These are phyloP conservation scores for Neonectria ditissima DNA, from an alignment of 2,329 filamentous ascomycete genomes.

Conservation along the genomic window DNA sequence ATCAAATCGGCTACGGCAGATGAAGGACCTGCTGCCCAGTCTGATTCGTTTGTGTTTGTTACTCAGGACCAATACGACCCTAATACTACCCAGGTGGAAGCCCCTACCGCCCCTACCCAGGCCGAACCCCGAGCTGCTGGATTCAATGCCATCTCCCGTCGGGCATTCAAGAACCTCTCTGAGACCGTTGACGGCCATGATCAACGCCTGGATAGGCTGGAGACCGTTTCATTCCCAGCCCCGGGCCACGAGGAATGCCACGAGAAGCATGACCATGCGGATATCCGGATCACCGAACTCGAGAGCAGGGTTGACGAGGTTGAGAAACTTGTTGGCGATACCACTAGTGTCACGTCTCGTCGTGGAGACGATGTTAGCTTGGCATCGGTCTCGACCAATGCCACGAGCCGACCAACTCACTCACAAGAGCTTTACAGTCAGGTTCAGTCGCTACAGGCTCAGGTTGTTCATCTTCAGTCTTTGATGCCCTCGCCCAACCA, in stretches of 20 bases:
- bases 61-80: conserved; percentile 34
- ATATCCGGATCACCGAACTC: conserved; percentile 76
- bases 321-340: conserved; percentile 65
- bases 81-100: conserved; percentile 34
- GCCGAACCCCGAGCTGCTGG: conserved; percentile 42
- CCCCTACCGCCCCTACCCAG: conserved; percentile 46
- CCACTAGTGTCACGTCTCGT: conserved; percentile 55
- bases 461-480: conserved; percentile 68
- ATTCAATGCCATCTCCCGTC: conserved; percentile 46
- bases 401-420: conserved; percentile 53
- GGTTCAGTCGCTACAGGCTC: conserved; percentile 62
- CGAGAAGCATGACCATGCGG: conserved; percentile 74
- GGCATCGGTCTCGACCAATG: conserved; percentile 59
- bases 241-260: conserved; percentile 76
- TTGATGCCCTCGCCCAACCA: conserved; percentile 70
- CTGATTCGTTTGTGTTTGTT: conserved; percentile 44
- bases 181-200: conserved; percentile 71
- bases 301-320: conserved; percentile 73
- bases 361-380: conserved; percentile 60
- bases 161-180: conserved; percentile 59
- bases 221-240: conserved; percentile 76
- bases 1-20: conserved; percentile 20
- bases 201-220: conserved; percentile 74
- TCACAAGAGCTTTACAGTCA: conserved; percentile 63
- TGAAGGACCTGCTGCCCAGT: conserved; percentile 31